Conservation (phyloP, 805 yeast genomes). For the Sugiyamaella americana region DNA sequence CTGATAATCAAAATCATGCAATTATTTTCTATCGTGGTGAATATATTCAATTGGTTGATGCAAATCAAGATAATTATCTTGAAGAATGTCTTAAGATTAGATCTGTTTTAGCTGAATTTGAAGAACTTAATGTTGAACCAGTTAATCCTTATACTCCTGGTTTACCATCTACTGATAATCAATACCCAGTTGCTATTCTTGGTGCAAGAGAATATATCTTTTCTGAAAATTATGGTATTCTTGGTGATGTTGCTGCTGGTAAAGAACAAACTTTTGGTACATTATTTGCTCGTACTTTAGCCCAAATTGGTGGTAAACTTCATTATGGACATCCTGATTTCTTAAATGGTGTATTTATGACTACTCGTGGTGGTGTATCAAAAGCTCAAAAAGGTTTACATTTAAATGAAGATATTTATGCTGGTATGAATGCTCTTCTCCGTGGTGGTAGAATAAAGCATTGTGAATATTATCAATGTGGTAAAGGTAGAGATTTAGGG, state of each 20-base stretch:
- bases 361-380: constrained; percentile 81
- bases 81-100: constrained; percentile 92
- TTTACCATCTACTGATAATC: constrained; percentile 31
- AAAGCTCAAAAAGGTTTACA: constrained; percentile 81
- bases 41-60: constrained; percentile 90
- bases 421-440: constrained; percentile 73
- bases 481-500: constrained; percentile 81
- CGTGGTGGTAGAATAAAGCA: constrained; percentile 83
- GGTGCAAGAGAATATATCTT: constrained; percentile 82
- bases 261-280: constrained; percentile 87
- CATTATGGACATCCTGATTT: constrained; percentile 89
- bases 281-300: constrained; percentile 72
- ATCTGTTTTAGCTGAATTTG: constrained; percentile 84
- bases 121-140: constrained; percentile 56
- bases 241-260: constrained; percentile 85
- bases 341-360: constrained; percentile 67
- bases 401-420: constrained; percentile 79
- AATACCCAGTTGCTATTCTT: constrained; percentile 73
- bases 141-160: constrained; percentile 58
- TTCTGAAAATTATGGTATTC: constrained; percentile 73
- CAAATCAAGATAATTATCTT: constrained; percentile 91
- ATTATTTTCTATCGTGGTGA: constrained; percentile 87
- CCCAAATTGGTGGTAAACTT: constrained; percentile 74
- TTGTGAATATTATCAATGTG: constrained; percentile 79
- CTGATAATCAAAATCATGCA: constrained; percentile 90